These are phyloP conservation scores for Mucor piriformis DNA, from an alignment of 371 early-diverging fungal genomes.

Conservation along the genomic window DNA sequence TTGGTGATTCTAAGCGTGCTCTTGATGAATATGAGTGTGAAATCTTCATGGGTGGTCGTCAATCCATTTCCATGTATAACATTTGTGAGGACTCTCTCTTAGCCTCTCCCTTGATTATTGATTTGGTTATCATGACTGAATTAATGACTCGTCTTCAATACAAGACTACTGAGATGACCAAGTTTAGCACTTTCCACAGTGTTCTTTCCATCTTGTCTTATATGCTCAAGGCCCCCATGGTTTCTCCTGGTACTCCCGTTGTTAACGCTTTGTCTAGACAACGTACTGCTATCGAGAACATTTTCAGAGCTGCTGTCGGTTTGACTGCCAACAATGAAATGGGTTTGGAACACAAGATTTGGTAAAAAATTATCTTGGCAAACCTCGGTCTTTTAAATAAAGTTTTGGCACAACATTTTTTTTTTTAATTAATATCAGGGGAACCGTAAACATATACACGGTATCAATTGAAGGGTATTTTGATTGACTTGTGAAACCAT, in stretches of 20 bases:
- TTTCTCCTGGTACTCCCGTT: conserved; percentile 89
- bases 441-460: too few species aligned
- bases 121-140: conserved; percentile 91
- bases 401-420: too few species aligned
- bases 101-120: conserved; percentile 95
- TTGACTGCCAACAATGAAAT: conserved; percentile 89
- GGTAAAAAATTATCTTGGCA: conserved; percentile 47
- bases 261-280: conserved; percentile 95
- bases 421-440: too few species aligned
- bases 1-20: conserved; percentile 97
- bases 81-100: conserved; percentile 97
- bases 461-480: too few species aligned
- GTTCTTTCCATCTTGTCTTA: conserved; percentile 89
- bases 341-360: conserved; percentile 85
- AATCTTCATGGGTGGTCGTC: conserved; percentile 97
- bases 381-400: too few species aligned
- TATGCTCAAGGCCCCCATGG: conserved; percentile 93
- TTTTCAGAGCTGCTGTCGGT: conserved; percentile 95
- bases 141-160: conserved; percentile 94
- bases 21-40: conserved; percentile 96
- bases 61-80: conserved; percentile 95
- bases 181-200: conserved; percentile 87
- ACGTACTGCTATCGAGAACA: conserved; percentile 94
- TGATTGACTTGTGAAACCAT: too few species aligned
- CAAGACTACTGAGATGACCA: conserved; percentile 66